Percentiles rank a stretch among this genome's conserved stretches.
These are phyloP conservation scores for Cicer yamashitae DNA, from an alignment of 306 rosid genomes.

Conservation along the genomic window DNA sequence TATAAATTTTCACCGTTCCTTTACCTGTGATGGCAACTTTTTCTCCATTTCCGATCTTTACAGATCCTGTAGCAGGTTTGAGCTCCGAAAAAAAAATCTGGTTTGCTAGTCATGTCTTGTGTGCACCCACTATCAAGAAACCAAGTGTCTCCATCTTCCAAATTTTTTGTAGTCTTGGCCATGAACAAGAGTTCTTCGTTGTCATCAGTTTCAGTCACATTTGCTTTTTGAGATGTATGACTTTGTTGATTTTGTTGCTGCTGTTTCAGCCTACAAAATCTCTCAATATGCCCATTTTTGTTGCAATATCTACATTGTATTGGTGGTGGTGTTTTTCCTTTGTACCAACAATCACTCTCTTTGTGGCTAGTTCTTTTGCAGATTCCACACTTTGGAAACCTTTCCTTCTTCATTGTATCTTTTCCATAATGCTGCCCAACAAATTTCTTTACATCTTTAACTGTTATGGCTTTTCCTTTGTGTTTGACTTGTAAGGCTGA, in stretches of 20 bases:
- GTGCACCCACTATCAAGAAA: neutral
- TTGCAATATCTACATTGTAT: neutral
- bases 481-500: neutral
- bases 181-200: neutral
- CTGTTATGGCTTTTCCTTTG: neutral
- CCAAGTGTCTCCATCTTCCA: neutral
- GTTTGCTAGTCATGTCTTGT: neutral
- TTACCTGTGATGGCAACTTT: neutral
- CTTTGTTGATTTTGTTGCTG: neutral
- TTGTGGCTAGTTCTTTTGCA: no score
- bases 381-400: no score
- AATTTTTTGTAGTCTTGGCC: neutral
- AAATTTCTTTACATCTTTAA: no score
- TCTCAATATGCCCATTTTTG: neutral
- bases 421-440: no score
- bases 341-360: no score
- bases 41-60: neutral
- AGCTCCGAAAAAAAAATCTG: neutral
- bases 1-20: neutral
- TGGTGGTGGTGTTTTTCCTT: no score
- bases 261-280: neutral
- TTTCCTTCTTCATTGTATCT: no score
- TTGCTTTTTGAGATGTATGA: neutral
- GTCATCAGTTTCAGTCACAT: neutral
- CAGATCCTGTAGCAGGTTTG: neutral